A percentile compares a stretch with the other conserved stretches of the same genome.
phyloP scores from a whole-genome alignment of 108 stramenopile species.

The Pelagomonas calceolata region DNA sequence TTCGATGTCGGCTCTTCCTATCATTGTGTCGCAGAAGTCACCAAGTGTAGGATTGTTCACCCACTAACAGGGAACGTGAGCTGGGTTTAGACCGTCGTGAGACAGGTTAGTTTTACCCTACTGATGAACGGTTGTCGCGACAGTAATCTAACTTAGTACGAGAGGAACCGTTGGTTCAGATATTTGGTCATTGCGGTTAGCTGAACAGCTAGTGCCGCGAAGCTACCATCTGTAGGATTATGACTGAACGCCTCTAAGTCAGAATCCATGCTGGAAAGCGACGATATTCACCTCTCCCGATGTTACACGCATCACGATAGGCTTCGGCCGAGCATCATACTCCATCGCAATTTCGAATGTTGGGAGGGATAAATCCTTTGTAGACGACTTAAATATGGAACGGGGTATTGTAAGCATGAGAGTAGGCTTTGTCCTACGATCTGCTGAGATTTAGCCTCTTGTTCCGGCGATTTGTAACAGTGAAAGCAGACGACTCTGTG shows the following conservation, averaged over 20 bases:
- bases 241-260: constrained; percentile 59
- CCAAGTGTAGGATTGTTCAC: constrained; percentile 95
- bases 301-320: constrained; percentile 18
- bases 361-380: constrained; percentile 84
- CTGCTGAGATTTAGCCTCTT: constrained; percentile 87
- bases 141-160: constrained; percentile 96
- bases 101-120: constrained; percentile 92
- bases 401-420: constrained; percentile 88
- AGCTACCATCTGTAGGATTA: constrained; percentile 54
- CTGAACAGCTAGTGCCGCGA: constrained; percentile 54
- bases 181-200: constrained; percentile 72
- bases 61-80: constrained; percentile 89
- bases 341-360: constrained; percentile 57
- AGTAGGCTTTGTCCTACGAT: constrained; percentile 93
- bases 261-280: constrained; percentile 46
- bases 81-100: constrained; percentile 97
- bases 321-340: constrained; percentile 21
- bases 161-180: constrained; percentile 96
- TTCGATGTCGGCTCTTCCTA: constrained; percentile 79
- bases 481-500: no score
- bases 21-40: constrained; percentile 90
- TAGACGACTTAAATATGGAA: constrained; percentile 79
- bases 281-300: constrained; percentile 21
- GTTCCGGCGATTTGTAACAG: constrained; percentile 66
- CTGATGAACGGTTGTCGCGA: constrained; percentile 75